A percentile compares a stretch with the other conserved stretches of the same genome.
phyloP scores from a whole-genome alignment of 768 basidiomycete genomes.

The Pleurotus salmoneostramineus region DNA sequence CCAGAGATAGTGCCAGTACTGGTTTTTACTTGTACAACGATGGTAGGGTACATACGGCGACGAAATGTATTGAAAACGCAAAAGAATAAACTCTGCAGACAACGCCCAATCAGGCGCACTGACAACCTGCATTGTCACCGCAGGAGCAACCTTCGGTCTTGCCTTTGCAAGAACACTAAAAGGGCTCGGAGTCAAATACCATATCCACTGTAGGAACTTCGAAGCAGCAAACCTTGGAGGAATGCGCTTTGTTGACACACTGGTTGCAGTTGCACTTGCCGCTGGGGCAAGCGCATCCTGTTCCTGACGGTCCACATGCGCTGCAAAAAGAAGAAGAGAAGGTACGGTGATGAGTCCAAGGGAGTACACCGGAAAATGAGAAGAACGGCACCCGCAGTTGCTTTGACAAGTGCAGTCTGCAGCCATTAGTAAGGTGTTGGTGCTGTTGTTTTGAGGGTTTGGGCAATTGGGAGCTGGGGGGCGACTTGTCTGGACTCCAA shows the following conservation, averaged over 20 bases:
- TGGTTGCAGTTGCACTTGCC: constrained; percentile 30
- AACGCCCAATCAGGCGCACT: constrained; percentile 15
- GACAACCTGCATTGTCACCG: constrained; percentile 15
- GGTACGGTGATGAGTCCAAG: too few relatives aligned
- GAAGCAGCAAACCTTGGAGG: constrained; percentile 22
- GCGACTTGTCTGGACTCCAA: background rate
- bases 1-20: too few relatives aligned
- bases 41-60: too few relatives aligned
- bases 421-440: constrained; percentile 14
- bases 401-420: constrained; percentile 26
- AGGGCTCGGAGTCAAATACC: too few relatives aligned
- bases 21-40: too few relatives aligned
- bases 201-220: too few relatives aligned
- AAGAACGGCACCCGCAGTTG: constrained; percentile 22
- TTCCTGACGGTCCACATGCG: constrained; percentile 31
- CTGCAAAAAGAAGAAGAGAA: constrained; percentile 12
- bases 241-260: constrained; percentile 34
- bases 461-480: background rate
- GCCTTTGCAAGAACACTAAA: constrained; percentile 24
- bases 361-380: background rate
- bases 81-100: background rate
- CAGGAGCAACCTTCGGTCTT: constrained; percentile 18
- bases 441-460: background rate
- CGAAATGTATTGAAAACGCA: too few relatives aligned
- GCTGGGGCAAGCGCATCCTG: constrained; percentile 31